Conservation (phyloP, 2,329 filamentous ascomycete species). For the Dothiorella sarmentorum region DNA sequence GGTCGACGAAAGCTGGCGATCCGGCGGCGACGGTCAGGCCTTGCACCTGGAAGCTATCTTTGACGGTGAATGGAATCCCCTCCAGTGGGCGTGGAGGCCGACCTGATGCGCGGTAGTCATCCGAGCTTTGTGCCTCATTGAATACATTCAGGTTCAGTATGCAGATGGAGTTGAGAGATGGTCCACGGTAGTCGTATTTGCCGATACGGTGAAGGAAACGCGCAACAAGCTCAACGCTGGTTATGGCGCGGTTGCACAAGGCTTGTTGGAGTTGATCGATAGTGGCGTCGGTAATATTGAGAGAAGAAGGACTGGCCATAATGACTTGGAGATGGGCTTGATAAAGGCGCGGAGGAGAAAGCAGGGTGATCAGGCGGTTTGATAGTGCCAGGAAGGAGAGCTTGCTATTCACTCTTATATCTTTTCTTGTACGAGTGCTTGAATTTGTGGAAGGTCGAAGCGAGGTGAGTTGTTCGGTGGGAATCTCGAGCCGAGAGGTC, state of each 20-base stretch:
- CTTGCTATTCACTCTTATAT: no score
- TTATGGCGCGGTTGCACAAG: constrained; percentile 36
- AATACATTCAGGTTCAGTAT: constrained; percentile 45
- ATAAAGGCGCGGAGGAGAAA: no score
- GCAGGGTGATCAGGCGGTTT: no score
- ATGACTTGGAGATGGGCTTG: no score
- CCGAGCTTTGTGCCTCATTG: constrained; percentile 43
- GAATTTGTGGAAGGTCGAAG: no score
- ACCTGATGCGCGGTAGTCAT: constrained; percentile 39
- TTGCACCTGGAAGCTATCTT: constrained; percentile 52
- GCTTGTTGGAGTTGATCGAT: constrained; percentile 43
- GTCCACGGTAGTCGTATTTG: constrained; percentile 40
- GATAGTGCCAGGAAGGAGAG: no score
- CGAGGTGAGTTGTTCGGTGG: no score
- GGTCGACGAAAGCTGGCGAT: constrained; percentile 51
- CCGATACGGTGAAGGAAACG: constrained; percentile 45
- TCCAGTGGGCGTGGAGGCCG: constrained; percentile 41
- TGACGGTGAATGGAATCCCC: constrained; percentile 54
- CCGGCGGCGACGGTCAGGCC: constrained; percentile 51
- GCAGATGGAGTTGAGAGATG: constrained; percentile 44
- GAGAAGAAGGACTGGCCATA: background rate
- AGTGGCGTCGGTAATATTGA: constrained; percentile 41
- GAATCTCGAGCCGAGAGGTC: no score
- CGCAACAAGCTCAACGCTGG: constrained; percentile 44
- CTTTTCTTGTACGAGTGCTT: no score